Evolutionary conservation across 768 basidiomycete genomes (phyloP).

Genomic region (Phlebiopsis gigantea): DNA sequence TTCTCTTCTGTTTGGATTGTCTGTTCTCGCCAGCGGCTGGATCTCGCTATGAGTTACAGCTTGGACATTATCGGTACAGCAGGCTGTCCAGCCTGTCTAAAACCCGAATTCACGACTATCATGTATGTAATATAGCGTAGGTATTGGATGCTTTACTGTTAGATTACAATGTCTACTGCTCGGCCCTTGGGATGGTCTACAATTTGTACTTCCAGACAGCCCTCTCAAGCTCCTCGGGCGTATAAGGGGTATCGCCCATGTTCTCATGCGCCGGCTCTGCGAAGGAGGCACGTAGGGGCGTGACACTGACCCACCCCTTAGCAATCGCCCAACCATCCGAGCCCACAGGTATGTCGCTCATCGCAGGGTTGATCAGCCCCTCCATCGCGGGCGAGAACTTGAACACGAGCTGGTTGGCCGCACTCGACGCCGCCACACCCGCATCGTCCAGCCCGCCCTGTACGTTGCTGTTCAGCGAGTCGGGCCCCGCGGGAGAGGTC

Average conservation of each 20-base stretch:
- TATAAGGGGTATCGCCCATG: constrained; percentile 18
- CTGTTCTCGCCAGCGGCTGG: background rate
- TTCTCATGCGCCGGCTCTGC: constrained; percentile 49
- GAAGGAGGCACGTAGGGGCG: constrained; percentile 71
- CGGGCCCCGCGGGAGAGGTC: constrained; percentile 38
- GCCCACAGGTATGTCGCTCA: constrained; percentile 60
- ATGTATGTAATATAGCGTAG: background rate
- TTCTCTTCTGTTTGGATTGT: background rate
- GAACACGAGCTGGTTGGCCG: constrained; percentile 49
- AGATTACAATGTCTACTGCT: background rate
- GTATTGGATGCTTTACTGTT: background rate
- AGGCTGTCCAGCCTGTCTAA: background rate
- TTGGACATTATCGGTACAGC: background rate
- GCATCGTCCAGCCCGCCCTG: background rate
- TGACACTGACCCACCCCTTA: constrained; percentile 68
- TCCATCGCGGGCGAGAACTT: constrained; percentile 71
- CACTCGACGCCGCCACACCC: constrained; percentile 6
- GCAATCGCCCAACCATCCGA: constrained; percentile 80
- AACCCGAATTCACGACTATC: background rate
- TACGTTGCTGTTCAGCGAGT: constrained; percentile 27
- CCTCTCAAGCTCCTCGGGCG: constrained; percentile 31
- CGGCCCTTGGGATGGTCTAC: constrained; percentile 30
- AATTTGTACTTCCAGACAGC: constrained; percentile 55
- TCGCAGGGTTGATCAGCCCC: constrained; percentile 56
- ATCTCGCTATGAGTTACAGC: background rate